Evolutionary conservation across 1,284 basidiomycete species (phyloP).

Genomic region (Leccinum subspadiceum): DNA sequence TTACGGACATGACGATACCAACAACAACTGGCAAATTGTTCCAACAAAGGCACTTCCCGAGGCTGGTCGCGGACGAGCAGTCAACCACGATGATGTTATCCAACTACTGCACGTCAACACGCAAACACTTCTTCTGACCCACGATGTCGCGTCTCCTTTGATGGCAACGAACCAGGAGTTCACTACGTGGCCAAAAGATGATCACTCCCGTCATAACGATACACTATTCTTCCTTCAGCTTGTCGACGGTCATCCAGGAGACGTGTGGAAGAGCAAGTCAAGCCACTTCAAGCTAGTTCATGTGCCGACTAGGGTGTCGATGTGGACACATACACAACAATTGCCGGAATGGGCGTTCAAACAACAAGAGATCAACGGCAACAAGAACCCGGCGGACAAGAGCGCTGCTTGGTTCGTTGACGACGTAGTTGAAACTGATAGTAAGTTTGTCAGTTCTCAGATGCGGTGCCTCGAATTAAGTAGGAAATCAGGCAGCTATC

Average conservation of each 20-base stretch:
- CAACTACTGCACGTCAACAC: slow-evolving; percentile 90
- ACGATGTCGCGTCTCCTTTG: slow-evolving; percentile 96
- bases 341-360: slow-evolving; percentile 96
- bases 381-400: slow-evolving; percentile 88
- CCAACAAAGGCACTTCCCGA: slow-evolving; percentile 92
- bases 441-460: slow-evolving; percentile 41
- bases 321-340: slow-evolving; percentile 88
- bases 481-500: slow-evolving; percentile 14
- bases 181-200: slow-evolving; percentile 82
- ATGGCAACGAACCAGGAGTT: slow-evolving; percentile 99
- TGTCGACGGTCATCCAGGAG: slow-evolving; percentile 69
- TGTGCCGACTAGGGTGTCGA: slow-evolving; percentile 83
- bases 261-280: slow-evolving; percentile 88
- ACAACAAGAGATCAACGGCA: slow-evolving; percentile 98
- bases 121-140: slow-evolving; percentile 82
- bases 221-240: slow-evolving; percentile 82
- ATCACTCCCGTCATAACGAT: slow-evolving; percentile 76
- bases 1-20: slow-evolving; percentile 89
- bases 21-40: slow-evolving; percentile 95
- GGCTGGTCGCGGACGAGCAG: slow-evolving; percentile 83
- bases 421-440: slow-evolving; percentile 72
- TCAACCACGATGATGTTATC: slow-evolving; percentile 86
- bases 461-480: neutral
- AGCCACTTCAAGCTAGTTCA: slow-evolving; percentile 91
- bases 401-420: slow-evolving; percentile 88